Percentiles rank a stretch among this genome's conserved stretches.
These are phyloP conservation scores for Aspergillus tubingensis DNA, from an alignment of 2,329 filamentous ascomycete genomes.

Conservation along the genomic window DNA sequence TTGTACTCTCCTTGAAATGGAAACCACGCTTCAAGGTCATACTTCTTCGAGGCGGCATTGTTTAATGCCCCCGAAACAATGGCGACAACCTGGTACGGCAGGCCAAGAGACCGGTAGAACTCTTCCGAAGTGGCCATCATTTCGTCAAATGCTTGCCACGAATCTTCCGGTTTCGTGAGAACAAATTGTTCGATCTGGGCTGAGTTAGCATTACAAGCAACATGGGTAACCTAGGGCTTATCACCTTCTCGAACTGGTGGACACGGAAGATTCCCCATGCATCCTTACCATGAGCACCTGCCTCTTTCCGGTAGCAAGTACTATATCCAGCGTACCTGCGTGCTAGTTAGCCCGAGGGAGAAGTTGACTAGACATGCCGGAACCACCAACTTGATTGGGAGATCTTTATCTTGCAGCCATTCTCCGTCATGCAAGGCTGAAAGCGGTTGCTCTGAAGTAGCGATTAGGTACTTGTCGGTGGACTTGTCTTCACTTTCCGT, in stretches of 20 bases:
- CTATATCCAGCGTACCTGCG: conserved; percentile 77
- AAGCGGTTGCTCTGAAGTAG: conserved; percentile 92
- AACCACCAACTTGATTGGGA: conserved; percentile 74
- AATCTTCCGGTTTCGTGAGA: conserved; percentile 81
- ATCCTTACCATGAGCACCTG: conserved; percentile 86
- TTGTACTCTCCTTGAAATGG: conserved; percentile 97
- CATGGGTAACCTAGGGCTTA: conserved; percentile 2
- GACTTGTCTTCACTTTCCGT: conserved; percentile 77
- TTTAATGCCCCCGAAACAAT: conserved; percentile 97
- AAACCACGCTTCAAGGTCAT: conserved; percentile 95
- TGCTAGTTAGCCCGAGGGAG: conserved; percentile 14
- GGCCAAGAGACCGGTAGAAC: conserved; percentile 85
- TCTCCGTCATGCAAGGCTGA: conserved; percentile 91
- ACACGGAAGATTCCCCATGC: conserved; percentile 98
- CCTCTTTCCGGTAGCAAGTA: conserved; percentile 94
- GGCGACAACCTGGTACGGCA: conserved; percentile 88
- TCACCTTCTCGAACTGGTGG: conserved; percentile 92
- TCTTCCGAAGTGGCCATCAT: conserved; percentile 93
- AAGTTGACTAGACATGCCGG: not conserved
- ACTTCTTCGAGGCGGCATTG: conserved; percentile 88
- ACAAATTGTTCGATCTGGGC: conserved; percentile 72
- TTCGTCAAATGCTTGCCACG: conserved; percentile 88
- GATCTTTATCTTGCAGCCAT: conserved; percentile 80
- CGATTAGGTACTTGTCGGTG: conserved; percentile 81
- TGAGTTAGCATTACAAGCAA: conserved; percentile 10